Evolutionary conservation across 495 filamentous ascomycete species (phyloP).

Genomic region (Alectoria sarmentosa): DNA sequence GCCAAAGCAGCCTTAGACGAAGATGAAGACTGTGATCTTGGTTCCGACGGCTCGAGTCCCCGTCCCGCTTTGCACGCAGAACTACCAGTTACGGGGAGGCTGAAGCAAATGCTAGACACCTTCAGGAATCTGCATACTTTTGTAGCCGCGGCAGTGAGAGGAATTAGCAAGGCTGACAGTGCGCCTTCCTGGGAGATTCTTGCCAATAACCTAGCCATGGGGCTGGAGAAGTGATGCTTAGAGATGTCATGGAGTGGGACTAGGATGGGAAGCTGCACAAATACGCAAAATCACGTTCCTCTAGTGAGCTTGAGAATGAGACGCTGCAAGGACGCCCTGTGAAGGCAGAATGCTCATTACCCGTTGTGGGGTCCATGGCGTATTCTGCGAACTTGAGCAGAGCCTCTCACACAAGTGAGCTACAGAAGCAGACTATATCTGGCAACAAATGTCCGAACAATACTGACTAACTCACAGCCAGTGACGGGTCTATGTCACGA

Average conservation of each 20-base stretch:
- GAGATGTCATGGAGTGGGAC: background rate
- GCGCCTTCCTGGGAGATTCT: conserved; percentile 46
- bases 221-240: background rate
- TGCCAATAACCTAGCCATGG: conserved; percentile 37
- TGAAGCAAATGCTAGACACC: conserved; percentile 36
- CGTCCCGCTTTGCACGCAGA: conserved; percentile 28
- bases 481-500: background rate
- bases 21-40: conserved; percentile 24
- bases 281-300: background rate
- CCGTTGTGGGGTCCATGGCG: background rate
- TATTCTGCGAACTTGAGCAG: background rate
- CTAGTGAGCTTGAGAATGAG: background rate
- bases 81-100: conserved; percentile 27
- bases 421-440: background rate
- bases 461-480: background rate
- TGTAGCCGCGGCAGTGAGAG: conserved; percentile 39
- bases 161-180: conserved; percentile 41
- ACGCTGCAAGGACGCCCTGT: background rate
- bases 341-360: too few relatives aligned
- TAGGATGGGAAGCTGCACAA: background rate
- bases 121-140: conserved; percentile 40
- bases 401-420: background rate
- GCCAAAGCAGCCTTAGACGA: conserved; percentile 20
- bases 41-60: conserved; percentile 28
- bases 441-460: background rate